Conservation (phyloP, 176 grass and related monocot species). For the Aegilops speltoides region DNA sequence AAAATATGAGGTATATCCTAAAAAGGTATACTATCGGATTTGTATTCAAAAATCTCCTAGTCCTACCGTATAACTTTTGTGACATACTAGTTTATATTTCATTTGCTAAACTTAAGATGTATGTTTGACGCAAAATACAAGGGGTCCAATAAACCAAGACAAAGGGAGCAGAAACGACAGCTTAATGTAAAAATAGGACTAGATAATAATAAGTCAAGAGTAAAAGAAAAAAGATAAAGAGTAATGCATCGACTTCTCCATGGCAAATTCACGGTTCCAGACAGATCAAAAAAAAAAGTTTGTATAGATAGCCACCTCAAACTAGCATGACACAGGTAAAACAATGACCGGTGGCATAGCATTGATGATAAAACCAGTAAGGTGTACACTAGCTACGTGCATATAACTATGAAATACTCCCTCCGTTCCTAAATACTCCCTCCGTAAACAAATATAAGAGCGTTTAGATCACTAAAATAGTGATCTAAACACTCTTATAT, state of each 20-base stretch:
- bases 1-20: no score
- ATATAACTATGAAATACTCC: background rate
- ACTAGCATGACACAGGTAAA: background rate
- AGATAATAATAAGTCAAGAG: background rate
- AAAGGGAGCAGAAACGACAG: background rate
- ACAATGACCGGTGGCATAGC: background rate
- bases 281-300: no score
- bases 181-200: background rate
- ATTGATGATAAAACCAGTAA: background rate
- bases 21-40: background rate
- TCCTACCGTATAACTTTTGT: no score
- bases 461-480: no score
- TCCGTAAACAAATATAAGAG: no score
- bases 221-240: background rate
- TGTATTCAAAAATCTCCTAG: background rate
- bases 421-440: no score
- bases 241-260: background rate
- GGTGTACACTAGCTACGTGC: slow-evolving; percentile 24
- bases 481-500: no score
- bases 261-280: background rate
- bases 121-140: no score
- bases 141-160: no score
- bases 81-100: no score
- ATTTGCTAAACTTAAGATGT: no score
- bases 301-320: slow-evolving; percentile 3